Base-by-base conservation (phyloP, 306 rosid species). In the Prunus dulcis region DNA sequence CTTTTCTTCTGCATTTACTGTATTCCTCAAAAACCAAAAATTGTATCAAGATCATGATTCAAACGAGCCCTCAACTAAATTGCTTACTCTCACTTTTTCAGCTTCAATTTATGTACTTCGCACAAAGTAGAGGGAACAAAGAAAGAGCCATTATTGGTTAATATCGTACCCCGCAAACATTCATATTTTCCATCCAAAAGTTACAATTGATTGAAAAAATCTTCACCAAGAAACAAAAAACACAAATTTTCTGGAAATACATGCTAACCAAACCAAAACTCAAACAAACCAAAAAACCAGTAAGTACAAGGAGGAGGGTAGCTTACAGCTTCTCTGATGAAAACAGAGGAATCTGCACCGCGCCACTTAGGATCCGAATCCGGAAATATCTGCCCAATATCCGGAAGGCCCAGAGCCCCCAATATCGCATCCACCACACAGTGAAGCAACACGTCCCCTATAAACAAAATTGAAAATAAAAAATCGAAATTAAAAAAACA, bases 341-440 rank as follows among this genome's bases (percentile, higher is more conserved):
- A 96, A 30, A 91, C 93, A 2, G 96, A 93, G 14, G 99, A 92
- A 60, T 79, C 80, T 18, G 97, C 91, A 34, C 98, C 98, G 81
- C 91, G 90, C 98, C 99, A 92, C 74, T 93, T 89, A 23, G 99
- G 99, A 84, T 96, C 98, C 5, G 90, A 82, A 85, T 91, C 91
- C 17, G 98, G 98, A 64, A 92, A 96, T 68, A 91, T 93, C 80
- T 96, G 97, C 8, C 97, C 97, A 8, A 96, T 93, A 81, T 92
- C 98, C 72, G 97, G 99, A 77, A 96, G 96, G 65, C 99, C 97
- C 72, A 96, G 78, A 17, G 97, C 99, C 32, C 99, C 97, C 83
- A 91, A 77, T 79, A 96, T 96, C 6, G 94, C 97, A 88, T 96
- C 98, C 10, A 93, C 99, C 77, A 92, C 96, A 63, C 98, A 96